phyloP scores from a whole-genome alignment of 495 filamentous ascomycete species.

The Apodospora peruviana region DNA sequence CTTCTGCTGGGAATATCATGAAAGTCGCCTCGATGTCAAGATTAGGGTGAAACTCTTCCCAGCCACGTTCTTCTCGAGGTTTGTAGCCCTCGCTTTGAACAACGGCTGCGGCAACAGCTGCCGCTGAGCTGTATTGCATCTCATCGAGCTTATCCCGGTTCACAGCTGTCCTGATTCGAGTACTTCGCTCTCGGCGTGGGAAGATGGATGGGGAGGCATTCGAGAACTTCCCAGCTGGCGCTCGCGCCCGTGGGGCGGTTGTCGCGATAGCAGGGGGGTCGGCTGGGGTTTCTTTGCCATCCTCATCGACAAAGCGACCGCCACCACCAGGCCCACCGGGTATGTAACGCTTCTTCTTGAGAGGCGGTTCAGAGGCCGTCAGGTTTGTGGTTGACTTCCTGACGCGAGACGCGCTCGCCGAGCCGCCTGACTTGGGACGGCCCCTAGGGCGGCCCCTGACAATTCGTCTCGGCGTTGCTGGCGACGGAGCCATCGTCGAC shows the following conservation, averaged over 20 bases:
- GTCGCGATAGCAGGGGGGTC: slow-evolving; percentile 16
- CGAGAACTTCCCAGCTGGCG: slow-evolving; percentile 25
- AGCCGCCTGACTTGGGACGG: slow-evolving; percentile 1
- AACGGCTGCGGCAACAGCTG: slow-evolving; percentile 75
- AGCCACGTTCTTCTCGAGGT: slow-evolving; percentile 89
- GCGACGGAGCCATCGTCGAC: slow-evolving; percentile 34
- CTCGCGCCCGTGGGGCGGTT: slow-evolving; percentile 29
- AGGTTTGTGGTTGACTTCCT: slow-evolving; percentile 29
- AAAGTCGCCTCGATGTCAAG: slow-evolving; percentile 80
- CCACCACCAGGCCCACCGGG: slow-evolving; percentile 78
- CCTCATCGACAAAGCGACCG: slow-evolving; percentile 66
- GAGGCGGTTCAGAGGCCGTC: slow-evolving; percentile 47
- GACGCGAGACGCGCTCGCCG: slow-evolving; percentile 37
- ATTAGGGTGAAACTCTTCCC: slow-evolving; percentile 95
- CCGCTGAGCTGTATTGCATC: slow-evolving; percentile 68
- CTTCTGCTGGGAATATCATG: slow-evolving; percentile 70
- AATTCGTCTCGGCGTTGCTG: slow-evolving; percentile 36
- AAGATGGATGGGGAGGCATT: slow-evolving; percentile 35
- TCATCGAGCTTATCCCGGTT: slow-evolving; percentile 42
- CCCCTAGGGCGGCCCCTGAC: slow-evolving; percentile 37
- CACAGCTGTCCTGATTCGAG: slow-evolving; percentile 44
- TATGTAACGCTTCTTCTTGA: slow-evolving; percentile 55
- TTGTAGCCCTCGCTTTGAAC: slow-evolving; percentile 94
- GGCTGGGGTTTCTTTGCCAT: slow-evolving; percentile 48
- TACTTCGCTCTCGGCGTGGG: slow-evolving; percentile 47